Evolutionary conservation across 805 yeast species (phyloP).

Genomic region (Candida morakotiae): DNA sequence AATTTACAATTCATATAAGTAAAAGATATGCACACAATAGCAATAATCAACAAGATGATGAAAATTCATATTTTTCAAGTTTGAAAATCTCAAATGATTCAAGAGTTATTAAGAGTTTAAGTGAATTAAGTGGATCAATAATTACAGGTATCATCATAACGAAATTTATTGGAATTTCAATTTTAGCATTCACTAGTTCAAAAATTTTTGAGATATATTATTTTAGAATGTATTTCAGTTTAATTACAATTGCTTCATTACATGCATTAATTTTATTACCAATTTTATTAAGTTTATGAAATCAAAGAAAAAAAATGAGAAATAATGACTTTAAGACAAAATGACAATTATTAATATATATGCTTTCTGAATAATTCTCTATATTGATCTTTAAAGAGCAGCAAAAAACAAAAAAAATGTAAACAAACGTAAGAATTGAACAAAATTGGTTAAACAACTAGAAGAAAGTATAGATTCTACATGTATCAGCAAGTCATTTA

Average conservation of each 20-base stretch:
- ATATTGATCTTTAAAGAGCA: no score
- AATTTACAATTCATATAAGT: constrained; percentile 85
- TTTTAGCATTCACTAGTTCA: constrained; percentile 81
- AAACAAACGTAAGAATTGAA: no score
- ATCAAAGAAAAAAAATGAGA: no score
- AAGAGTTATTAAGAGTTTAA: constrained; percentile 56
- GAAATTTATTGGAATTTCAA: constrained; percentile 81
- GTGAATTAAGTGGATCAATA: constrained; percentile 84
- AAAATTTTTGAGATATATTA: constrained; percentile 88
- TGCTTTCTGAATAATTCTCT: no score
- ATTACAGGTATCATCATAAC: constrained; percentile 88
- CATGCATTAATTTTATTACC: constrained; percentile 83
- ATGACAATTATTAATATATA: no score
- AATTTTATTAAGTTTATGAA: constrained; percentile 49
- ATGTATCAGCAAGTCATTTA: no score
- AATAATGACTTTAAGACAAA: no score
- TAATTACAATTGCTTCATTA: constrained; percentile 70
- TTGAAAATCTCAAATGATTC: constrained; percentile 8
- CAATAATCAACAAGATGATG: constrained; percentile 22
- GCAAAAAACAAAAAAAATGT: no score
- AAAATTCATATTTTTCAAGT: constrained; percentile 12
- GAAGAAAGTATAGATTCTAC: no score
- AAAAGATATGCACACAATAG: constrained; percentile 60
- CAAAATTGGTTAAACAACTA: no score
- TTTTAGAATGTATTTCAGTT: constrained; percentile 89